Evolutionary conservation across 2,329 filamentous ascomycete species (phyloP), one percentile per base, ranked within the genome.

Genomic region (Cryphonectria naterciae): DNA sequence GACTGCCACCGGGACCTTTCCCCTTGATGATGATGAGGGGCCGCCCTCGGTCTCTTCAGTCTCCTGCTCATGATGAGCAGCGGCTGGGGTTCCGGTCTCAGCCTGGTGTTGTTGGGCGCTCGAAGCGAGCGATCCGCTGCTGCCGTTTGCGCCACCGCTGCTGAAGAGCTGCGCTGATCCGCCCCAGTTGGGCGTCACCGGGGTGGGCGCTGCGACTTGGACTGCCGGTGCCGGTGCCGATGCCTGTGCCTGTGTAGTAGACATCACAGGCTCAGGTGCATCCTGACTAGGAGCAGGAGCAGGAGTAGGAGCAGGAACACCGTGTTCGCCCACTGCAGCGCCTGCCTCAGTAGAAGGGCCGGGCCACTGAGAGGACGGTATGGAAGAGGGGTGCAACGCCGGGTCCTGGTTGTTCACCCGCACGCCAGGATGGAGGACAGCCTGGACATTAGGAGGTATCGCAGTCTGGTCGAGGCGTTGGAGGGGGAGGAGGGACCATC

Each of bases 401-500:
- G 74, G 67, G 54, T 76, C 75, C 72, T 75, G 37, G 39, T 41
- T 39, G 32, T 68, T 25, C 11, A 41, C 35, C 4, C 58, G 65
- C 5, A 8, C 35, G n/a, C 39, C 19, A 28, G n/a, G 68, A 8
- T 17, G 35, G 5, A 43, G 41, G 6, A 10, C 22, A n/a, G 22
- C 17, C 46, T 49, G 35, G 60, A 17, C 2, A 22, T 35, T 7
- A 58, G 35, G 72, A 41, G 25, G 66, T 49, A 28, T n/a, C 22
- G 62, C 73, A 28, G 64, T 56, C 65, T 76, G 25, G 62, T 78
- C 82, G 11, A 88, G 74, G 35, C 87, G 84, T 73, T 90, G 86
- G 2, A 92, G 81, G 35, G 90, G 89, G 62, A 91, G 80, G 54
- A 92, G 79, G 32, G 88, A 87, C 90, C 90, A 92, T 6, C 90